Evolutionary conservation across 139 green algal species (phyloP).

Genomic region (Chlamydomonas sp.): DNA sequence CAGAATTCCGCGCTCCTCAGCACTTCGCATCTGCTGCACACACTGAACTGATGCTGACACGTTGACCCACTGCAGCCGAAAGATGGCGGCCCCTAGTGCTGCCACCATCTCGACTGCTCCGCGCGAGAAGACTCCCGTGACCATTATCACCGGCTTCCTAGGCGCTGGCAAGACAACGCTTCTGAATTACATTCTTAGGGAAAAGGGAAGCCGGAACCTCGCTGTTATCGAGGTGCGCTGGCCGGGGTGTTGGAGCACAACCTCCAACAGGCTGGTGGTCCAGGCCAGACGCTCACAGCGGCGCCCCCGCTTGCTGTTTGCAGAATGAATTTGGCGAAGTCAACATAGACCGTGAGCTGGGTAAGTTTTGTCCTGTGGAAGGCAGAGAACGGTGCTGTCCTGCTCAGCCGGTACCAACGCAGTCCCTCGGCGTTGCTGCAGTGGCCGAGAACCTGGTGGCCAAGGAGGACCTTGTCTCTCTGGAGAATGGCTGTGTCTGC

Average conservation of each 20-base stretch:
- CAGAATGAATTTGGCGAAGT: slow-evolving; percentile 84
- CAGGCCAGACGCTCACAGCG: too few species aligned
- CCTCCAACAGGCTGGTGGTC: not conserved
- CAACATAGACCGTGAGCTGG: slow-evolving; percentile 75
- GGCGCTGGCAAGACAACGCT: slow-evolving; percentile 83
- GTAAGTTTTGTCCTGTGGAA: slow-evolving; percentile 35
- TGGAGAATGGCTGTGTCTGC: slow-evolving; percentile 90
- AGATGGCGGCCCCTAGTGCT: not conserved
- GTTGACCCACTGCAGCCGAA: not conserved
- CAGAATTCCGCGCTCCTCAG: not conserved
- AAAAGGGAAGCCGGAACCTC: slow-evolving; percentile 56
- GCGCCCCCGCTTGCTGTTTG: not conserved
- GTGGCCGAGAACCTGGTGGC: slow-evolving; percentile 76
- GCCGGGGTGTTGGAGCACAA: not conserved
- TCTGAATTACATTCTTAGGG: slow-evolving; percentile 82
- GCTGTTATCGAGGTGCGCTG: slow-evolving; percentile 70
- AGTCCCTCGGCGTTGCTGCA: slow-evolving; percentile 33
- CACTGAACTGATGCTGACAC: not conserved
- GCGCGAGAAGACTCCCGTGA: slow-evolving; percentile 51
- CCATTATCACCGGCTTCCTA: slow-evolving; percentile 74
- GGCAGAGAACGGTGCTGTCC: not conserved
- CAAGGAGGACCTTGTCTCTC: slow-evolving; percentile 84
- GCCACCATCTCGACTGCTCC: not conserved
- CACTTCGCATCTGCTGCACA: not conserved
- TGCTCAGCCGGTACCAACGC: not conserved